Evolutionary conservation across 176 grass and related monocot species (phyloP).

Genomic region (Musa acuminata): DNA sequence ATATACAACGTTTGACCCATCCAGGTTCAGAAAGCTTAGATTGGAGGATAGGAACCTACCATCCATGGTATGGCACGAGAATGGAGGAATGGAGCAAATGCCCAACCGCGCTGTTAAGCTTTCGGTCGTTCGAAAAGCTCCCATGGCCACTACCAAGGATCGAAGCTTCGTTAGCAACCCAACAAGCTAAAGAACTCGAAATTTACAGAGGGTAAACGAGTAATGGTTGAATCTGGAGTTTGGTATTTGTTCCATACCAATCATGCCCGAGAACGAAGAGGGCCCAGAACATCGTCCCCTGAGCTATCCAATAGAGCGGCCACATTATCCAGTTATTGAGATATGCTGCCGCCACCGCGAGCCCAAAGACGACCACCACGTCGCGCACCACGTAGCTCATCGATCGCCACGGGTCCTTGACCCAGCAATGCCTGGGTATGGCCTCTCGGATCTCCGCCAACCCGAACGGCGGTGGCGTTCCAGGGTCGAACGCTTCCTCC

Average conservation of each 20-base stretch:
- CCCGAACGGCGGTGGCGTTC: not conserved
- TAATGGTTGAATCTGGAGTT: not conserved
- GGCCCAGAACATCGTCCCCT: constrained; percentile 14
- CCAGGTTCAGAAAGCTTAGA: not conserved
- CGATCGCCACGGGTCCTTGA: not conserved
- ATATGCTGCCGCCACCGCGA: not conserved
- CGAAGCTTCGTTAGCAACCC: not conserved
- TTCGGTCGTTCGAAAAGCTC: not conserved
- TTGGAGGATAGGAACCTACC: not conserved
- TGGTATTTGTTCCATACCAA: not conserved
- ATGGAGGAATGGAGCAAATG: constrained; percentile 10
- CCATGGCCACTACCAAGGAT: not conserved
- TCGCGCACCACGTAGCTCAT: constrained; percentile 7
- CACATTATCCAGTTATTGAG: not conserved
- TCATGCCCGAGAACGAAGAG: constrained; percentile 16
- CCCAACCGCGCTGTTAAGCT: not conserved
- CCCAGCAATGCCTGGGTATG: not conserved
- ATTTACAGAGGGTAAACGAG: not conserved
- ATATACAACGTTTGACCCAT: not conserved
- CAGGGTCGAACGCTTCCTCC: not conserved
- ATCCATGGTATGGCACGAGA: constrained; percentile 4
- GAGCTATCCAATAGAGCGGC: not conserved
- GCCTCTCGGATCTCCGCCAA: not conserved
- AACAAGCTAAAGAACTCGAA: not conserved
- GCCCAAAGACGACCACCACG: not conserved